These are phyloP conservation scores for Phylloporus sp. DNA, from an alignment of 768 basidiomycete species.

Conservation along the genomic window DNA sequence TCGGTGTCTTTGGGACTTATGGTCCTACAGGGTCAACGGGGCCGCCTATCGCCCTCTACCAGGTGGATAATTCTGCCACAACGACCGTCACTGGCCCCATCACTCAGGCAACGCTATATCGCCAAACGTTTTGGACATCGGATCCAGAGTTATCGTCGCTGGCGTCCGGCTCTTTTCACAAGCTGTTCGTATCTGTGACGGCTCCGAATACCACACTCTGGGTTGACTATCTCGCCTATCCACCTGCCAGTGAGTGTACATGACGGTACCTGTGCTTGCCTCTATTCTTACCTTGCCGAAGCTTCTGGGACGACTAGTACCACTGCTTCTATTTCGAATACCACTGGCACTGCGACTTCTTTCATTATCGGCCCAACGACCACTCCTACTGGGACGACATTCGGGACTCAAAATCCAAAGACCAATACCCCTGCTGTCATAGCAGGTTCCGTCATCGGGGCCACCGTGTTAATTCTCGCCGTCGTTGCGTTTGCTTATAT, in stretches of 20 bases:
- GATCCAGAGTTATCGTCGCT: neutral
- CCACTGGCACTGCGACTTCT: neutral
- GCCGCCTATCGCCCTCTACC: neutral
- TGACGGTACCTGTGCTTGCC: neutral
- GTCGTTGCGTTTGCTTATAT: neutral
- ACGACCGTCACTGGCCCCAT: neutral
- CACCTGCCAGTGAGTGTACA: neutral
- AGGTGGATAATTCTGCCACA: neutral
- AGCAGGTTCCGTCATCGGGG: neutral
- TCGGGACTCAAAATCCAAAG: neutral
- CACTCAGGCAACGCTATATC: neutral
- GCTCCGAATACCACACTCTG: neutral
- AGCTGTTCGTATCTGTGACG: neutral
- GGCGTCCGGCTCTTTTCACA: neutral
- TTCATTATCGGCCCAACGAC: neutral
- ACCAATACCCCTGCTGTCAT: neutral
- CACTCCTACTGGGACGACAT: neutral
- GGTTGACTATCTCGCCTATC: neutral
- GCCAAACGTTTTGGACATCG: neutral
- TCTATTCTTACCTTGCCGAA: neutral
- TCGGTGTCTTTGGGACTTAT: slow-evolving; percentile 1
- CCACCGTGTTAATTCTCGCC: neutral
- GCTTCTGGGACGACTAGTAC: neutral
- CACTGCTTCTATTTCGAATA: neutral
- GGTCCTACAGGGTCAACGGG: neutral